Base-by-base conservation (phyloP, 148 eudicot species). In the Pharnaceum exiguum region DNA sequence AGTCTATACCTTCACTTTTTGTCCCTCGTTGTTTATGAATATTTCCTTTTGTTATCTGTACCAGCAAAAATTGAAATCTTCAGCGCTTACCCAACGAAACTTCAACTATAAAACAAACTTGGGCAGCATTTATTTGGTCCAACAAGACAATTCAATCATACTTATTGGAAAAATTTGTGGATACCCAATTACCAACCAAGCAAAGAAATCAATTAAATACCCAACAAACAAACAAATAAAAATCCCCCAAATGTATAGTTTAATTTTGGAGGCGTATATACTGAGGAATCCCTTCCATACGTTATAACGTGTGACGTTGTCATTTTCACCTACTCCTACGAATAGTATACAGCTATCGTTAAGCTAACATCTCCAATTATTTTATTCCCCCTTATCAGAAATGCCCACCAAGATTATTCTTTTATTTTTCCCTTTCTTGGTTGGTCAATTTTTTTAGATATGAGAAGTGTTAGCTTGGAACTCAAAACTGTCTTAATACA, bases 291-390 rank as follows among this genome's bases (percentile, higher is more conserved):
- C 51, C 40, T 30, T 49, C 29, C 29, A 59, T 67, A 59, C 63
- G 51, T 62, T 66, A 53, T 60, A 68, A 71, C 77, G 77, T 68
- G 73, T 63, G 73, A 58, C 57, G 60, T 68, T 64, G 81, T 72
- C 74, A 59, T 57, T 64, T 18, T 77, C 81, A 77, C 74, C 77
- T 50, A 77, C 77, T 65, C 71, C 63, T 68, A 60, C 42, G 74
- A 72, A 62, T 69, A 45, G 68, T 69, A 65, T 68, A 66, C 68
- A 68, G 42, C 77, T 63, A 55, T 71, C 69, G 21, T 28, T 25
- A 21, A 55, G 67, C 68, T 42, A 70, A 60, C 70, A 61, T 59
- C 61, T 53, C 61, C 57, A 71, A 58, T 71, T 71, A 66, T 57
- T 66, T 57, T 75, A 75, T 70, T 75, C 79, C 46, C 58, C 33